Conservation (phyloP, 169 alveolate genomes). For the Prorocentrum cordatum region DNA sequence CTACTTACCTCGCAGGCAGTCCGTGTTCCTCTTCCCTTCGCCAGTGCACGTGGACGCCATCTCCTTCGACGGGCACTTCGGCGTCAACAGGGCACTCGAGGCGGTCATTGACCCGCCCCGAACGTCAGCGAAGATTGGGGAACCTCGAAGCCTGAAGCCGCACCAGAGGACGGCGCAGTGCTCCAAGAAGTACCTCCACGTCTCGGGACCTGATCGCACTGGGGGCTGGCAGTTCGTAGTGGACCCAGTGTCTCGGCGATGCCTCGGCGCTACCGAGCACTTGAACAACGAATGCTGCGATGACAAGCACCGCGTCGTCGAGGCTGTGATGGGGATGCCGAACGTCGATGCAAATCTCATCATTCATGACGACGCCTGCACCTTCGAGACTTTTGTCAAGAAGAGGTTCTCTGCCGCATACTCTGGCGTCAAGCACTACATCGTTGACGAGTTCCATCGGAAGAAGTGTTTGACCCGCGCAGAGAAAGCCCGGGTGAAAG, state of each 20-base stretch:
- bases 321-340: background rate
- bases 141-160: background rate
- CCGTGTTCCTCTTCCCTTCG: background rate
- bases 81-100: background rate
- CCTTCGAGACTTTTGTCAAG: no score
- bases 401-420: no score
- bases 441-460: no score
- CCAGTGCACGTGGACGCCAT: background rate
- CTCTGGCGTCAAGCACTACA: no score
- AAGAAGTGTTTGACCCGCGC: no score
- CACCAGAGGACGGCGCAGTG: background rate
- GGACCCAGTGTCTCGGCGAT: background rate
- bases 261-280: background rate
- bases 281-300: background rate
- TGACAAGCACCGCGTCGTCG: background rate
- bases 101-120: background rate
- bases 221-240: conserved; percentile 5
- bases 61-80: conserved; percentile 21
- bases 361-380: conserved; percentile 2
- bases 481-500: no score
- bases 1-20: no score
- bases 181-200: background rate
- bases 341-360: background rate
- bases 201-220: background rate
- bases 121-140: background rate